A percentile compares a stretch with the other conserved stretches of the same genome.
Conservation (phyloP, 2,329 filamentous ascomycete genomes). For the Penicillium sp. region DNA sequence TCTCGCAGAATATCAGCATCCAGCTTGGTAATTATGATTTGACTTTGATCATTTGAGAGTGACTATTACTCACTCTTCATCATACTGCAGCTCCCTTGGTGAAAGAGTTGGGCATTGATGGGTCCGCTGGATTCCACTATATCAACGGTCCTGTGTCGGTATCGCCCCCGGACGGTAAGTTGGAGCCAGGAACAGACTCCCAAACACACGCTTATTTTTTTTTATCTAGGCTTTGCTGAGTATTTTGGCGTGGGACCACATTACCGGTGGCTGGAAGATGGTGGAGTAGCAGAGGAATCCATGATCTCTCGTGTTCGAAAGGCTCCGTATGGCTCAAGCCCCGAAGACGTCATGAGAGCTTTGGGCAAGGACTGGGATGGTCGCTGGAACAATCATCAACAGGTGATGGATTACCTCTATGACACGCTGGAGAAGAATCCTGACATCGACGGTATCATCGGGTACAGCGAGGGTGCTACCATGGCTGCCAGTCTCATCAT, state of each 20-base stretch:
- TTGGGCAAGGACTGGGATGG: conserved; percentile 19
- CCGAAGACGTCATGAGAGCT: conserved; percentile 22
- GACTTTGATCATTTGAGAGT: neutral
- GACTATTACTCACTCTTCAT: neutral
- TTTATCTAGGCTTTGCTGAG: conserved; percentile 18
- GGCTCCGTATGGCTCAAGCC: conserved; percentile 21
- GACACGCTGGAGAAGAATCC: conserved; percentile 46
- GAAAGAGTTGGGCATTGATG: conserved; percentile 19
- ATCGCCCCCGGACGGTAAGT: conserved; percentile 18
- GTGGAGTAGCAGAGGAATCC: conserved; percentile 23
- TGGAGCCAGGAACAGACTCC: neutral
- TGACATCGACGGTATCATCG: conserved; percentile 57
- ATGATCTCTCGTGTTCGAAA: conserved; percentile 27
- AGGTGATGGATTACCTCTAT: conserved; percentile 37
- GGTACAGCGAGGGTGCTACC: conserved; percentile 63
- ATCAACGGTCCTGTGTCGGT: conserved; percentile 23
- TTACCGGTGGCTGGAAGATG: conserved; percentile 26
- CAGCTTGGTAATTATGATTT: conserved; percentile 13
- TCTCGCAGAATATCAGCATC: conserved; percentile 21
- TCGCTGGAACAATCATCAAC: conserved; percentile 17
- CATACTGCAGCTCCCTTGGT: conserved; percentile 16
- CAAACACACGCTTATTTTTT: neutral
- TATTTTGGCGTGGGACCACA: conserved; percentile 25
- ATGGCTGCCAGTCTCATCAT: conserved; percentile 57
- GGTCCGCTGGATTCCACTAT: conserved; percentile 24